A percentile compares a stretch with the other conserved stretches of the same genome.
These are phyloP conservation scores for Thelonectria discophora DNA, from an alignment of 2,329 filamentous ascomycete species.

Conservation along the genomic window DNA sequence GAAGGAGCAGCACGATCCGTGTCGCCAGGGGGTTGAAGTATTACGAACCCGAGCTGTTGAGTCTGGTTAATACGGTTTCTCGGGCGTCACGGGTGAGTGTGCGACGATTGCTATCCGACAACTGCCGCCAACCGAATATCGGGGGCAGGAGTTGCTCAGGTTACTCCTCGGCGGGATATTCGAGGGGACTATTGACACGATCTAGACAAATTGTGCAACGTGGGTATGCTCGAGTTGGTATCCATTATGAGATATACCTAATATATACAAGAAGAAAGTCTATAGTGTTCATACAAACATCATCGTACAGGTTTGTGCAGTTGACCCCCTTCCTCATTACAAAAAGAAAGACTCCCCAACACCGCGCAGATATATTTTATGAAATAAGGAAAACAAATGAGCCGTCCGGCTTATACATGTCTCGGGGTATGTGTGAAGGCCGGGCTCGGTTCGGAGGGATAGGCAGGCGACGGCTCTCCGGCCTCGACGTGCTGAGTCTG, in stretches of 20 bases:
- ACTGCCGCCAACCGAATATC: background rate
- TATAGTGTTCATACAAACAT: background rate
- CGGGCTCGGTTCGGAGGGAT: slow-evolving; percentile 40
- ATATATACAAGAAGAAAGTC: too few species aligned
- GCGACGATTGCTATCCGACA: background rate
- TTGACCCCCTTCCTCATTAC: too few species aligned
- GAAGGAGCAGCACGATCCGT: too few species aligned
- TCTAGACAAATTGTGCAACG: too few species aligned
- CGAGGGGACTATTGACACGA: too few species aligned
- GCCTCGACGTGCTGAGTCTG: slow-evolving; percentile 43
- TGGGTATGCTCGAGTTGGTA: too few species aligned
- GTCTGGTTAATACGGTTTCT: background rate
- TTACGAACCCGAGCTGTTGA: background rate
- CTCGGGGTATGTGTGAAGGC: slow-evolving; percentile 35
- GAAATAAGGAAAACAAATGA: background rate
- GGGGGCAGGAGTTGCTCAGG: background rate
- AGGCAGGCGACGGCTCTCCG: slow-evolving; percentile 42
- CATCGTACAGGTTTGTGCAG: background rate
- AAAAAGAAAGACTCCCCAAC: background rate
- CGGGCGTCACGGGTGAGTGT: background rate
- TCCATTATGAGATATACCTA: too few species aligned
- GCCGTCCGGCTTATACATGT: background rate
- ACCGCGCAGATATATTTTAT: background rate
- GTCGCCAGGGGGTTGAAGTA: background rate
- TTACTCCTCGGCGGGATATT: too few species aligned